These are phyloP conservation scores for Sporothrix sp. DNA, from an alignment of 2,329 filamentous ascomycete species.

Conservation along the genomic window DNA sequence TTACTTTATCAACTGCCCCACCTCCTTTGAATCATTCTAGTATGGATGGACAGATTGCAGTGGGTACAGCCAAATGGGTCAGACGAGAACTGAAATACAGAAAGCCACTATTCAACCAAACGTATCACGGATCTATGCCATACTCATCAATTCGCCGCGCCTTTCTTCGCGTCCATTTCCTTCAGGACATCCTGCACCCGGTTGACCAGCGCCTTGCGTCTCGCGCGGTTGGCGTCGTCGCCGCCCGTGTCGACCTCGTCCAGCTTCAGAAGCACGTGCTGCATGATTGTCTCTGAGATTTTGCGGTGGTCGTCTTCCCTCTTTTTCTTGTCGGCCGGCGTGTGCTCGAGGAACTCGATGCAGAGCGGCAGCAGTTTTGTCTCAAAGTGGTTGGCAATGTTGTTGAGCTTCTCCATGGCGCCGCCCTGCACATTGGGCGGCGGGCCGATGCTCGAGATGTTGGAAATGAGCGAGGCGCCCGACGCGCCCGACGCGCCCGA, in stretches of 20 bases:
- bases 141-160: conserved; percentile 1
- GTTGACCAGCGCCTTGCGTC: conserved; percentile 63
- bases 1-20: too few relatives aligned
- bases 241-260: conserved; percentile 68
- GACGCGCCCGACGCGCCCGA: conserved; percentile 14
- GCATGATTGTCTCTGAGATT: conserved; percentile 65
- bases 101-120: too few relatives aligned
- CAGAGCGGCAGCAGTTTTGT: conserved; percentile 56
- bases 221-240: conserved; percentile 51
- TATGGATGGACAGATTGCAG: too few relatives aligned
- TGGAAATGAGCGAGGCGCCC: conserved; percentile 10
- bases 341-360: conserved; percentile 48
- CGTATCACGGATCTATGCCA: too few relatives aligned
- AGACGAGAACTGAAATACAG: too few relatives aligned
- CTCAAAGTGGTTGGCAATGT: conserved; percentile 55
- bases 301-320: conserved; percentile 64
- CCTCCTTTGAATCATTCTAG: too few relatives aligned
- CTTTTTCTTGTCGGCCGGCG: conserved; percentile 58
- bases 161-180: conserved; percentile 44
- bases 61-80: too few relatives aligned
- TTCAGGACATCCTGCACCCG: conserved; percentile 59
- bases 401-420: conserved; percentile 53
- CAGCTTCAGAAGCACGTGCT: conserved; percentile 65
- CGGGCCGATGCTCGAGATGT: conserved; percentile 17
- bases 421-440: conserved; percentile 30